Conservation (phyloP, 148 eudicot genomes). For the Camellia granthamiana region DNA sequence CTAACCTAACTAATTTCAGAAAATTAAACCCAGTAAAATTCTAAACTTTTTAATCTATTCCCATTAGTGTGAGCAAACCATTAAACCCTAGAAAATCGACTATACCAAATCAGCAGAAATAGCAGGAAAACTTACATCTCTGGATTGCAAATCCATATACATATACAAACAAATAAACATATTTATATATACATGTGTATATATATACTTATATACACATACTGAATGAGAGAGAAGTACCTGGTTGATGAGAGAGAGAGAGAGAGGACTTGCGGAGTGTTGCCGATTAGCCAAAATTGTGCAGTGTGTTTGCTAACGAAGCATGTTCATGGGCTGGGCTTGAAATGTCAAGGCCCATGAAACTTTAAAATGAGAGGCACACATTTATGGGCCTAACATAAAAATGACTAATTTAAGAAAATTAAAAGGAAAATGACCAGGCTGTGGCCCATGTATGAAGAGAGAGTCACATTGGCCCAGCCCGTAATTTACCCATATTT, state of each 20-base stretch:
- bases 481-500: no score
- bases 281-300: background rate
- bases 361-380: no score
- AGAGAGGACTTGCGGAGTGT: background rate
- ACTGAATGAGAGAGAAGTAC: background rate
- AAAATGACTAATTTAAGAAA: no score
- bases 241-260: constrained; percentile 9
- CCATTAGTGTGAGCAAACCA: background rate
- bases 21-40: no score
- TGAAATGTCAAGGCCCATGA: background rate
- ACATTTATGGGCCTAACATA: no score
- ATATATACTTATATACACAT: background rate
- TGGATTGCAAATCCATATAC: background rate
- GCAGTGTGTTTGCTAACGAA: no score
- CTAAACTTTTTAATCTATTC: no score
- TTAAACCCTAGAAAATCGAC: constrained; percentile 10
- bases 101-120: background rate
- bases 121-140: background rate
- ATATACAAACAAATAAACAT: background rate
- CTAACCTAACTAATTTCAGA: no score
- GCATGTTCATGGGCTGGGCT: constrained; percentile 11
- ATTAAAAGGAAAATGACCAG: no score
- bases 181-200: background rate
- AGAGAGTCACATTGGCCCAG: no score
- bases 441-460: no score